Evolutionary conservation across 495 filamentous ascomycete genomes (phyloP).

Genomic region (Annulohypoxylon nitens): DNA sequence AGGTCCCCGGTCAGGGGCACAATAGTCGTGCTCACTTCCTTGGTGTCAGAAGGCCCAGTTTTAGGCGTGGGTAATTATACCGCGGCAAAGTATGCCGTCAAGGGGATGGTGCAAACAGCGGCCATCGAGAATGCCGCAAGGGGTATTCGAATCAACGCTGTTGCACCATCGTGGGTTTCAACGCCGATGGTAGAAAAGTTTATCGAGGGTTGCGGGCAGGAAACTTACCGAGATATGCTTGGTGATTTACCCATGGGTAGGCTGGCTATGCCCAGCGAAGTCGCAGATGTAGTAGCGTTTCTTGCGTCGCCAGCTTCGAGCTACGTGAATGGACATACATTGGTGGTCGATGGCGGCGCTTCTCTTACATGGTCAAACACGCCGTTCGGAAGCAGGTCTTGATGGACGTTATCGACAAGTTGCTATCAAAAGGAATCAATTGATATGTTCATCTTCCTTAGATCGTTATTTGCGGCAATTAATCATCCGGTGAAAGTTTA

Average conservation of each 20-base stretch:
- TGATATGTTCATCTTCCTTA: constrained; percentile 72
- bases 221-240: constrained; percentile 3
- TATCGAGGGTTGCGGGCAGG: background rate
- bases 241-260: constrained; percentile 30
- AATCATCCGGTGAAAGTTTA: constrained; percentile 79
- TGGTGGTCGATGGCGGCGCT: constrained; percentile 3
- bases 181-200: too few relatives aligned
- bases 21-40: background rate
- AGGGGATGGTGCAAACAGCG: too few relatives aligned
- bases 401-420: constrained; percentile 69
- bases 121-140: constrained; percentile 31
- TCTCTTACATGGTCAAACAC: constrained; percentile 22
- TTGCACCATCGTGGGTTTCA: too few relatives aligned
- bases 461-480: constrained; percentile 77
- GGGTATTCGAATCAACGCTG: constrained; percentile 31
- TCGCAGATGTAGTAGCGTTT: constrained; percentile 24
- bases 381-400: constrained; percentile 10
- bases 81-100: too few relatives aligned
- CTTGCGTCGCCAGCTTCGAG: constrained; percentile 22
- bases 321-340: constrained; percentile 28
- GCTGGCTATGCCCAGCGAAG: constrained; percentile 16
- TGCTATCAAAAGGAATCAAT: constrained; percentile 68
- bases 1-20: constrained; percentile 8
- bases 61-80: too few relatives aligned
- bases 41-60: too few relatives aligned